Base-by-base conservation (phyloP, 2,329 filamentous ascomycete genomes). In the Hymenoscyphus salicellus region DNA sequence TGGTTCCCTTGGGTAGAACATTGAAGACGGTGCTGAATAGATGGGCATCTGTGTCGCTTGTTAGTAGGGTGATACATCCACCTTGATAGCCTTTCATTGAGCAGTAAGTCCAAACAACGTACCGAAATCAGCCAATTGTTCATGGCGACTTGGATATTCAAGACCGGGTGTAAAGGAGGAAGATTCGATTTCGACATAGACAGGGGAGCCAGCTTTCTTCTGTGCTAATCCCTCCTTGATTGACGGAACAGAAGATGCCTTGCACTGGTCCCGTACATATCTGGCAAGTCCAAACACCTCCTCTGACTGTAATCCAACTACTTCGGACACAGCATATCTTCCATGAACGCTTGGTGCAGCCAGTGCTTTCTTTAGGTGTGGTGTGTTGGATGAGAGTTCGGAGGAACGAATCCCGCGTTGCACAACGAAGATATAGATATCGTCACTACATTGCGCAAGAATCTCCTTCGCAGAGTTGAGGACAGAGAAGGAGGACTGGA, bases 341-440 rank as follows among this genome's bases (percentile, higher is more conserved):
- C 66, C 66, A 26, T 70, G 46, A 2, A 73, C 69, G 16, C 60
- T 62, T 10, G 60, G 20, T 61, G 72, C 64, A 3, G 55, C 26
- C 14, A 72, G 11, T 2, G 68, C 68, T 76, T 82, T 79, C 79
- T 63, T 69, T 5, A 75, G 46, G 83, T 77, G 84, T 73, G 81
- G 85, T 81, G 68, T 80, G 79, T 74, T 75, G 71, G 73, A 65
- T 80, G 79, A 78, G 72, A 94, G 87, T 76, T 96, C 92, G 67
- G 82, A 80, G 52, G 87, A 84, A 70, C 88, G 87, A 63, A 93
- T 82, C 70, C 90, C 89, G 11, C 90, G 88, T 75, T 97, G 92
- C 33, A 87, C 86, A 66, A 96, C 84, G 69, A 97, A 77, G 64
- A 96, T 80, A 78, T 97, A 97, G 71, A 84, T 84, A 60, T 87